Base-by-base conservation (phyloP, 768 basidiomycete species). In the Tricholoma sp. region DNA sequence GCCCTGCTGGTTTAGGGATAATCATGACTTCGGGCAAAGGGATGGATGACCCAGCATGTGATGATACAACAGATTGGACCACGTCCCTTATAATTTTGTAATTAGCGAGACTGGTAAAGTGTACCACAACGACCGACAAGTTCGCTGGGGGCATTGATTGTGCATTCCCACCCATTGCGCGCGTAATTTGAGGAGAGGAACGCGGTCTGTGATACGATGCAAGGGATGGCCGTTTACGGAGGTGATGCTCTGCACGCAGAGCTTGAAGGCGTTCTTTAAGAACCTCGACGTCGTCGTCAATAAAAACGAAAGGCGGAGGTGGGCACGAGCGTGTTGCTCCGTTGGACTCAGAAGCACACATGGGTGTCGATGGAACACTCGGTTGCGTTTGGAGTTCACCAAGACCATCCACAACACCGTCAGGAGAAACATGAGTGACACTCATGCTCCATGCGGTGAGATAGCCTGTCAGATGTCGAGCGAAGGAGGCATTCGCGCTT, bases 381-480 rank as follows among this genome's bases (percentile, higher is more conserved):
- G 49, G 58, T 12, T 56, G 60, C 41, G 59, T 53, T 58, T 52
- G 67, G 60, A 29, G 59, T 46, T 50, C 70, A 4, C 62, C 67
- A 53, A 65, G 61, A 7, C 65, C 68, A 52, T 89, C 84, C 2
- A 70, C 69, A 19, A 79, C 81, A 10, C 78, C 76, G 52, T 86
- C 84, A 1, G 81, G 76, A 7, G 86, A 84, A 45, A 86, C 78
- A 72, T 94, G 93, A 52, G 83, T 86, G 43, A 98, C 86, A 64
- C 96, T 92, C 86, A 98, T 82, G 11, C 95, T 94, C 96, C 96
- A 98, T 5, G 89, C 83, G 19, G 90, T 91, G 57, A 99, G 79
- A 71, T 96, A 97, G 63, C 89, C 89, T 22, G 94, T 94, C 34
- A 99, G 76, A 70, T 97, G 92, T 52, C 89, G 90, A 0, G 94